Base-by-base conservation (phyloP, 176 grass and related monocot genomes). In the Musa itinerans region DNA sequence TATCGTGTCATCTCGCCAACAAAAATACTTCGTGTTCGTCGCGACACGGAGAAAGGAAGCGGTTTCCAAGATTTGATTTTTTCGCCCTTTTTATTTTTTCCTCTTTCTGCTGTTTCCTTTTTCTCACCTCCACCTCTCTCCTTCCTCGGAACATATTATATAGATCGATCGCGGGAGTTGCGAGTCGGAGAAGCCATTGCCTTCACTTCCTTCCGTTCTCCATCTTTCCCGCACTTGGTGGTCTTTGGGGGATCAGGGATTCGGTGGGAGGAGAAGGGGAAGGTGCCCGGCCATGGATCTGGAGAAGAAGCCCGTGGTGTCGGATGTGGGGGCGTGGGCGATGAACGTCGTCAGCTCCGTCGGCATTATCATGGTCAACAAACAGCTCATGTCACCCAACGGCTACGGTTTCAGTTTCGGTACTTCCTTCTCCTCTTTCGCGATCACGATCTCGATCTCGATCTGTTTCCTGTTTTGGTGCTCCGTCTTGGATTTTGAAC, bases 341-440 rank as follows among this genome's bases (percentile, higher is more conserved):
- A 92, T 96, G 92, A 96, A 96, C 81, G 92, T 96, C 82, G 89
- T 96, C 84, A 96, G 92, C 89, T 96, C 92, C 83, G 92, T 96
- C 26, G 83, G 92, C 49, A 85, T 96, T 77, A 96, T 96, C 69
- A 96, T 96, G 92, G 89, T 81, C 61, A 96, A 96, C 79, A 96
- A 96, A 83, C 86, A 92, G 81, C 92, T 96, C 78, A 96, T 96
- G 92, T 96, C 92, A 56, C 80, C 92, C 54, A 75, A 62, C 78
- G 92, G 92, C 78, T 96, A 96, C 74, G 80, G 73, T 83, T 96
- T 96, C 80, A 57, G 75, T 85, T 96, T 96, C 72, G 89, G 92
- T 96, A 96, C 23, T 61, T 43, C 52, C 11, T 3, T n/a, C 51
- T 21, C 52, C 20, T 68, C 26, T 27, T 27, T 27, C 26, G 1